phyloP scores from a whole-genome alignment of 495 filamentous ascomycete species.

The Trichoderma gamsii region DNA sequence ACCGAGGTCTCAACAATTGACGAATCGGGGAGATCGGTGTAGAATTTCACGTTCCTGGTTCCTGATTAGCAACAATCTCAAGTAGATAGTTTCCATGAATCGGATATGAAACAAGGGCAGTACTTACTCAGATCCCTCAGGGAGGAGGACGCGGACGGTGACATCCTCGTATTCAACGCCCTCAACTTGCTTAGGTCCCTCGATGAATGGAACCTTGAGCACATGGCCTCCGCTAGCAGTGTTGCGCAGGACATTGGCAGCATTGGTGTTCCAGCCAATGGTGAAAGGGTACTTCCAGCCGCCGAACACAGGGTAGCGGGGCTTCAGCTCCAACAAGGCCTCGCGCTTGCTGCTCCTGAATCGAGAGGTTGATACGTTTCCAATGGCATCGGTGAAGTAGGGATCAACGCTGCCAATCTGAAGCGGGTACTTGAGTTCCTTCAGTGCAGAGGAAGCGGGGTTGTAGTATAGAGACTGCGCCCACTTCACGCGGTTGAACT shows the following conservation, averaged over 20 bases:
- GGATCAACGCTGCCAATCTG: constrained; percentile 69
- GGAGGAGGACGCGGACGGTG: constrained; percentile 73
- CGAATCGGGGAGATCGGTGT: constrained; percentile 53
- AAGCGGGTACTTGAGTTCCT: constrained; percentile 74
- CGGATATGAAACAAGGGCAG: constrained; percentile 14
- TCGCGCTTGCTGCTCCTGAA: constrained; percentile 76
- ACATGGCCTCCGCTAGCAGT: constrained; percentile 60
- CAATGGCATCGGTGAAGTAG: constrained; percentile 95
- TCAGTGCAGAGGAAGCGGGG: constrained; percentile 67
- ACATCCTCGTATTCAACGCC: constrained; percentile 80
- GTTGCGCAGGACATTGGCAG: constrained; percentile 66
- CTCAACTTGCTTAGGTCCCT: constrained; percentile 79
- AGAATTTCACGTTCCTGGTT: constrained; percentile 59
- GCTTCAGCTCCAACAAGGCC: constrained; percentile 80
- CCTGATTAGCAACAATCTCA: constrained; percentile 24
- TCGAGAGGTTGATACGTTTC: constrained; percentile 89
- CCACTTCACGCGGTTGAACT: constrained; percentile 86
- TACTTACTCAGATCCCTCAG: constrained; percentile 84
- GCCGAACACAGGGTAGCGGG: constrained; percentile 88
- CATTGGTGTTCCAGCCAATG: constrained; percentile 87
- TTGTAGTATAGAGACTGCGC: constrained; percentile 69
- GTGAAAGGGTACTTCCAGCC: constrained; percentile 97
- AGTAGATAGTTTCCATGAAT: background rate
- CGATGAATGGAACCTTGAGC: constrained; percentile 92
- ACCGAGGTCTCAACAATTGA: constrained; percentile 52